Evolutionary conservation across 768 basidiomycete genomes (phyloP).

Genomic region (Lentinula boryana): DNA sequence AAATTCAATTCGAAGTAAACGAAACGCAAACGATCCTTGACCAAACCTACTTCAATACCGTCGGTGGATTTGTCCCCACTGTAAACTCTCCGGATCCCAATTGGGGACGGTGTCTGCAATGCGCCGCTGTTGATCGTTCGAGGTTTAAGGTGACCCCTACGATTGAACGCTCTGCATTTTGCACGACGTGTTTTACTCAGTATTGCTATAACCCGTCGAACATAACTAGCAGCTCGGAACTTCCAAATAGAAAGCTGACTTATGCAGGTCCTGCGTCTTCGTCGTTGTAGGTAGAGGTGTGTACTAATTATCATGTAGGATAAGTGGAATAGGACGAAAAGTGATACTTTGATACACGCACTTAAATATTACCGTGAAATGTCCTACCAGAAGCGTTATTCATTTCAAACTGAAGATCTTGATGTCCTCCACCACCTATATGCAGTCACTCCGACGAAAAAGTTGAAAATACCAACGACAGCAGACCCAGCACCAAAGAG

Average conservation of each 20-base stretch:
- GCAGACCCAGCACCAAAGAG: constrained; percentile 74
- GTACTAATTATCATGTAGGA: no score
- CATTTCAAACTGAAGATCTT: not conserved
- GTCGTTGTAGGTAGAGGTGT: not conserved
- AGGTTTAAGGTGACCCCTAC: constrained; percentile 28
- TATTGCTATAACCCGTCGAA: constrained; percentile 49
- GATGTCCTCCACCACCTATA: not conserved
- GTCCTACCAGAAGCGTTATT: not conserved
- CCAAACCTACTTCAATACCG: constrained; percentile 48
- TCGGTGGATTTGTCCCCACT: constrained; percentile 56
- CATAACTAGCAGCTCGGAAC: constrained; percentile 35
- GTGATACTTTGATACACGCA: no score
- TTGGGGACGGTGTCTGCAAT: constrained; percentile 63
- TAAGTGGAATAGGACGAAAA: no score
- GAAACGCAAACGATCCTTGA: constrained; percentile 54
- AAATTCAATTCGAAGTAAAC: constrained; percentile 50
- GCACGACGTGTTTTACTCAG: constrained; percentile 41
- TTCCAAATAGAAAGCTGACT: constrained; percentile 22
- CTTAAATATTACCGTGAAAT: no score
- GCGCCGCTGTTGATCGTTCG: constrained; percentile 52
- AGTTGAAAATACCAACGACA: constrained; percentile 62
- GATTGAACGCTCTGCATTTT: constrained; percentile 32
- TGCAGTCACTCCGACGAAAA: not conserved
- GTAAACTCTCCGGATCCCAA: constrained; percentile 53
- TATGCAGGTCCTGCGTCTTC: not conserved